These are phyloP conservation scores for Martiniozyma asiatica DNA, from an alignment of 1,139 yeast genomes.

Conservation along the genomic window DNA sequence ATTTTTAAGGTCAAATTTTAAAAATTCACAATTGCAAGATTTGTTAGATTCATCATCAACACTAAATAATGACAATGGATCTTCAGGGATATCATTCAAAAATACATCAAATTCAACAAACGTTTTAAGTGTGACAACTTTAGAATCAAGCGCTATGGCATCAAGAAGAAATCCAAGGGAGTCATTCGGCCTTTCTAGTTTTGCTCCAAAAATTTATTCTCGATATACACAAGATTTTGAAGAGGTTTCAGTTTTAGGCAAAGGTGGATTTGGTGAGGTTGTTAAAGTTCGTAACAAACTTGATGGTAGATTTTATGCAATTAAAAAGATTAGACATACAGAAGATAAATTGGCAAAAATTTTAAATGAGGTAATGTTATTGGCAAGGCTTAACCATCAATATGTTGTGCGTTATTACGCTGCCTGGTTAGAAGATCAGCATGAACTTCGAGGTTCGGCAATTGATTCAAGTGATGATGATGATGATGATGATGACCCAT, in stretches of 20 bases:
- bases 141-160: background rate
- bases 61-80: background rate
- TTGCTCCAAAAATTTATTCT: constrained; percentile 26
- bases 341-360: constrained; percentile 70
- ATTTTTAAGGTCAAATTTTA: constrained; percentile 63
- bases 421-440: constrained; percentile 85
- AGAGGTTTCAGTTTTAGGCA: constrained; percentile 83
- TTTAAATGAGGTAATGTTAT: constrained; percentile 78
- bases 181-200: constrained; percentile 17
- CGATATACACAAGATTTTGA: constrained; percentile 79
- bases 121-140: constrained; percentile 1
- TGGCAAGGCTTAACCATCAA: constrained; percentile 88
- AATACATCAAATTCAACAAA: background rate
- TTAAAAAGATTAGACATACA: constrained; percentile 79
- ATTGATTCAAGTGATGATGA: constrained; percentile 23
- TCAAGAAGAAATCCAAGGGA: constrained; percentile 14
- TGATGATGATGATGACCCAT: constrained; percentile 15
- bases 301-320: constrained; percentile 91
- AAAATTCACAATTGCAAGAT: constrained; percentile 17
- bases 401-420: constrained; percentile 93
- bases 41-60: constrained; percentile 4
- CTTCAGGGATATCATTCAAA: no score
- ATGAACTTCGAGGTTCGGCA: constrained; percentile 15
- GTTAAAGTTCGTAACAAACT: constrained; percentile 86
- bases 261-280: constrained; percentile 96